Evolutionary conservation across 108 stramenopile species (phyloP).

Genomic region (Discostella pseudostelligera): DNA sequence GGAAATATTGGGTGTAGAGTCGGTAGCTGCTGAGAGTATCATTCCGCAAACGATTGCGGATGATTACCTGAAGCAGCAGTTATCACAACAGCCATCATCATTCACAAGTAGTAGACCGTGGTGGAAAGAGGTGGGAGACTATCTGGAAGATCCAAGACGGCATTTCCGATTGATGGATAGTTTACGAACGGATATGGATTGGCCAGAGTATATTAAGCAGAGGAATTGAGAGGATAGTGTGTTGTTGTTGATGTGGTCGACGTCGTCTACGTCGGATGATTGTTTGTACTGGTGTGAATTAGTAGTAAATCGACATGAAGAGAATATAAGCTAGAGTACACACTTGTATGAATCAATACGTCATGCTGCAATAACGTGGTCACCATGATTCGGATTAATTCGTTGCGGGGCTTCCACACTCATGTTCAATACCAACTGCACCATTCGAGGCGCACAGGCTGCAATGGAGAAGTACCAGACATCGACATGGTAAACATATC

Average conservation of each 20-base stretch:
- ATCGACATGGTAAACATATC: no score
- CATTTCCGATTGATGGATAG: constrained; percentile 82
- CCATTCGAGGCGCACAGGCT: no score
- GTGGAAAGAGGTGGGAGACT: constrained; percentile 89
- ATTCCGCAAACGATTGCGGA: constrained; percentile 41
- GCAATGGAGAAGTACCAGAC: no score
- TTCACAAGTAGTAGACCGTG: constrained; percentile 52
- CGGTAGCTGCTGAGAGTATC: constrained; percentile 77
- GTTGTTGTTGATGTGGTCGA: background rate
- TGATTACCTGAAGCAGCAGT: constrained; percentile 23
- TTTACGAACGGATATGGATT: constrained; percentile 71
- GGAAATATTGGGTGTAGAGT: constrained; percentile 82
- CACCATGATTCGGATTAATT: no score
- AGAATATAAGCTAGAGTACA: no score
- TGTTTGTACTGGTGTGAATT: no score
- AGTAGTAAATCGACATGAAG: no score
- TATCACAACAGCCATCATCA: constrained; percentile 7
- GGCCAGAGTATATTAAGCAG: constrained; percentile 71
- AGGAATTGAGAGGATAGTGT: constrained; percentile 17
- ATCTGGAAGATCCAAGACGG: constrained; percentile 82
- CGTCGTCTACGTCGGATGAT: no score
- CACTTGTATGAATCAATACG: no score
- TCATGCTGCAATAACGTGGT: no score
- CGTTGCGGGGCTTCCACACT: no score
- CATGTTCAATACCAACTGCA: no score